Conservation (phyloP, 345 rosid species). For the Cardiospermum halicacabum region DNA sequence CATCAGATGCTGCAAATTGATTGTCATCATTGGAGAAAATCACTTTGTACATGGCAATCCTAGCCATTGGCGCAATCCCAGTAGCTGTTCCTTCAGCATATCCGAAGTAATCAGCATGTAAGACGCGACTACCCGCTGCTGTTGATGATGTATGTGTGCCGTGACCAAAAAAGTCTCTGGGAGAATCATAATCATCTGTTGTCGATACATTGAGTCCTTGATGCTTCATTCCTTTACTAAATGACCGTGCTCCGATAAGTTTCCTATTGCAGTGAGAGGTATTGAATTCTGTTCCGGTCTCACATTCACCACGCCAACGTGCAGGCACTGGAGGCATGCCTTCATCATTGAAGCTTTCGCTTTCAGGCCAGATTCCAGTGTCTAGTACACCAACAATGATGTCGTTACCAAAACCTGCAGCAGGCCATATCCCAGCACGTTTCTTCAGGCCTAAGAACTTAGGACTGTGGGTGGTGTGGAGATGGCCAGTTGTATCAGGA, state of each 20-base stretch:
- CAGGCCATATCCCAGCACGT: slow-evolving; percentile 34
- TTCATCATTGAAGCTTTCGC: slow-evolving; percentile 36
- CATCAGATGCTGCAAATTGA: slow-evolving; percentile 34
- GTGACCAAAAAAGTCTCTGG: slow-evolving; percentile 46
- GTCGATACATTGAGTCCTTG: slow-evolving; percentile 23
- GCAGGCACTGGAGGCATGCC: slow-evolving; percentile 39
- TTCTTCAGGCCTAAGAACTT: slow-evolving; percentile 37
- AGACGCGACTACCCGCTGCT: slow-evolving; percentile 35
- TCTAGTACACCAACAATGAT: slow-evolving; percentile 44
- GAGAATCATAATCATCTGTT: slow-evolving; percentile 41
- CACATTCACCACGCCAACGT: slow-evolving; percentile 39
- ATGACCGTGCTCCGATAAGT: slow-evolving; percentile 42
- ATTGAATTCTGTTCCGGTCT: slow-evolving; percentile 36
- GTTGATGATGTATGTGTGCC: slow-evolving; percentile 50
- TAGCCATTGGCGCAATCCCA: slow-evolving; percentile 43
- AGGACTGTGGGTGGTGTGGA: slow-evolving; percentile 35
- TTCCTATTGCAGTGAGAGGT: slow-evolving; percentile 40
- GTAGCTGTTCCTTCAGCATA: slow-evolving; percentile 44
- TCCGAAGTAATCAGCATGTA: slow-evolving; percentile 33
- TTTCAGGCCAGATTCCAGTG: slow-evolving; percentile 47
- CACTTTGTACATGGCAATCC: slow-evolving; percentile 58
- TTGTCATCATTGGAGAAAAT: slow-evolving; percentile 13
- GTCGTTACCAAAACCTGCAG: slow-evolving; percentile 34
- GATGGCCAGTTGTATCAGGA: slow-evolving; percentile 36
- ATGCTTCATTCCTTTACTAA: slow-evolving; percentile 46